Evolutionary conservation across 2,329 filamentous ascomycete genomes (phyloP), one percentile per base, ranked within the genome.

Genomic region (Sporothrix pallida): DNA sequence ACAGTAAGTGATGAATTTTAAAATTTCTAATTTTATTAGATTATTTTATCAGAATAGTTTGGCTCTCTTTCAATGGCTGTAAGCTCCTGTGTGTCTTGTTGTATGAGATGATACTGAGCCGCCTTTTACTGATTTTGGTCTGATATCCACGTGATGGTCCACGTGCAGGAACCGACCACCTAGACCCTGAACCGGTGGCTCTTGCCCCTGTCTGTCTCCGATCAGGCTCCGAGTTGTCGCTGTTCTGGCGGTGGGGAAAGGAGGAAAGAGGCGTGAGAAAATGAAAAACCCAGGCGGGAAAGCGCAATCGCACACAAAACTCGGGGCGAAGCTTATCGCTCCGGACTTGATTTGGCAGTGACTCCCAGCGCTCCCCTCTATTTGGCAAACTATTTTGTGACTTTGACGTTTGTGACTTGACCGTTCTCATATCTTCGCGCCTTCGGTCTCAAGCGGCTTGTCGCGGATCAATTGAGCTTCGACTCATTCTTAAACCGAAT

Each of bases 161-260:
- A 67, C 62, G 15, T 67, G 62, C 23, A n/a, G 12, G 4, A 15
- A 48, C 60, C 37, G 60, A 65, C 60, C 17, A 13, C 20, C 62
- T 46, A 17, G 42, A 67, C 62, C 62, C 58, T 69, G 67, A 56
- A 69, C 48, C 67, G 48, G 56, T 15, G 23, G 13, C 44, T 46
- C 42, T 26, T 17, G 52, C n/a, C 69, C 58, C 65, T 74, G 50
- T 44, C 48, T 44, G 74, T 67, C 77, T 79, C 79, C 79, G 79
- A 80, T 80, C 75, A 76, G 71, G 72, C 77, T 79, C 79, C 79
- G 79, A 78, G 62, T 42, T 54, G n/a, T 26, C 58, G 56, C 12
- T 56, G 31, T 37, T 20, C 10, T 10, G 26, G 37, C 52, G 31
- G 56, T 63, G 62, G 70, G 31, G 42, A 67, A 42, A 23, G n/a